Evolutionary conservation across 345 rosid species (phyloP).

Genomic region (Trapa bicornis): DNA sequence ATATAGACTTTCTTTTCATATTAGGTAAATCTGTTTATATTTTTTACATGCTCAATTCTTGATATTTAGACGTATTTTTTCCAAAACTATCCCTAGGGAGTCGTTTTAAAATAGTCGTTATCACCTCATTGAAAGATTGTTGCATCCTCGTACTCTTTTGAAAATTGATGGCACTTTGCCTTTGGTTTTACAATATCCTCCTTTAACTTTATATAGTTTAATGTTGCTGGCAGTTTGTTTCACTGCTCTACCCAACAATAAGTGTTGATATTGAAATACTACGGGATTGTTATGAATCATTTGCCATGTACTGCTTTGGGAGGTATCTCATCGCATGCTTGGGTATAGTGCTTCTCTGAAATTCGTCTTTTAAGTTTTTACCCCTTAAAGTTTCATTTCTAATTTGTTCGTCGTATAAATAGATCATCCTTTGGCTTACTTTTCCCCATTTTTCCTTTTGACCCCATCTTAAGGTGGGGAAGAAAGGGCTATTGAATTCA

Average conservation of each 20-base stretch:
- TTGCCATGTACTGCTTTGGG: conserved; percentile 99
- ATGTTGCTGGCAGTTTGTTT: conserved; percentile 49
- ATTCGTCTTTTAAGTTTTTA: background rate
- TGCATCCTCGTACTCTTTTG: background rate
- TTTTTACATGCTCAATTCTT: background rate
- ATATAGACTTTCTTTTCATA: background rate
- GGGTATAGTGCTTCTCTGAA: conserved; percentile 39
- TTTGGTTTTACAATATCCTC: conserved; percentile 2
- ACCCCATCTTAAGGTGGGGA: conserved; percentile 58
- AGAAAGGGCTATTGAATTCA: conserved; percentile 72
- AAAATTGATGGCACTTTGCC: background rate
- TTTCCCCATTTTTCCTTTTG: background rate
- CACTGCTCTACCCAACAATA: conserved; percentile 77
- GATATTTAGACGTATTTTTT: background rate
- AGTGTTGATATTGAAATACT: conserved; percentile 84
- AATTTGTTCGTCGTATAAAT: background rate
- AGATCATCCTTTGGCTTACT: background rate
- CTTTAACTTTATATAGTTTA: conserved; percentile 2
- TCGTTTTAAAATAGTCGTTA: background rate
- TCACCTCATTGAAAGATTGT: background rate
- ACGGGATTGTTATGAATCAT: conserved; percentile 96
- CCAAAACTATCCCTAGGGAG: background rate
- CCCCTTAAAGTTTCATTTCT: background rate
- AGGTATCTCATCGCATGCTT: conserved; percentile 96
- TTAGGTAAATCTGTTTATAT: background rate